Evolutionary conservation across 495 filamentous ascomycete genomes (phyloP).

Genomic region (Sabuloglossum arenarium): DNA sequence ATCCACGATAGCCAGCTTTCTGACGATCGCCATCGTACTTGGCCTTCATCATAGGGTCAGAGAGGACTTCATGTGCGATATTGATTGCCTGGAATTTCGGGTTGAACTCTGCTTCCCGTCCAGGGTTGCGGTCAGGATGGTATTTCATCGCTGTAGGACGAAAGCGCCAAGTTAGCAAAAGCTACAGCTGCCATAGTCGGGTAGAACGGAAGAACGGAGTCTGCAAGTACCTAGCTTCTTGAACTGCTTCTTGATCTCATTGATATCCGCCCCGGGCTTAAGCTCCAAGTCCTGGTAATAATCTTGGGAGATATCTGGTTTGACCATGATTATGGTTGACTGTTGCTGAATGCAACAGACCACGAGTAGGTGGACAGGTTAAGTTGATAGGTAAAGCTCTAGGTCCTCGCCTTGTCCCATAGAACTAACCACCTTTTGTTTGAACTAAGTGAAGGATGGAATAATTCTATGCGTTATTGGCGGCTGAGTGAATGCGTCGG

Average conservation of each 20-base stretch:
- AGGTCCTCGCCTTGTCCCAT: not conserved
- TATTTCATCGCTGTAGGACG: slow-evolving; percentile 44
- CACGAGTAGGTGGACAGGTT: too few species aligned
- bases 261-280: slow-evolving; percentile 33
- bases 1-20: slow-evolving; percentile 14
- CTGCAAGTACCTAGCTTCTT: slow-evolving; percentile 46
- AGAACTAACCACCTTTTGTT: not conserved
- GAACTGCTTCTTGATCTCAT: slow-evolving; percentile 73
- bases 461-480: not conserved
- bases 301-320: slow-evolving; percentile 48
- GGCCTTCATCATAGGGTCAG: slow-evolving; percentile 38
- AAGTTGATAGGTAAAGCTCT: not conserved
- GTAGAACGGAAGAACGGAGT: not conserved
- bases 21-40: slow-evolving; percentile 62
- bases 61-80: slow-evolving; percentile 64
- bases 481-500: not conserved
- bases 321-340: slow-evolving; percentile 39
- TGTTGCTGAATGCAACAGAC: not conserved
- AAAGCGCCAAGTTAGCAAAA: not conserved
- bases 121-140: slow-evolving; percentile 80
- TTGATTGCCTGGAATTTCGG: slow-evolving; percentile 72
- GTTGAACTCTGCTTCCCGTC: slow-evolving; percentile 54
- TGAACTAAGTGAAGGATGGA: not conserved
- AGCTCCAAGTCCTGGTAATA: slow-evolving; percentile 79
- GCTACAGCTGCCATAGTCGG: slow-evolving; percentile 1